These are phyloP conservation scores for Withania somnifera DNA, from an alignment of 305 asterid species.

Conservation along the genomic window DNA sequence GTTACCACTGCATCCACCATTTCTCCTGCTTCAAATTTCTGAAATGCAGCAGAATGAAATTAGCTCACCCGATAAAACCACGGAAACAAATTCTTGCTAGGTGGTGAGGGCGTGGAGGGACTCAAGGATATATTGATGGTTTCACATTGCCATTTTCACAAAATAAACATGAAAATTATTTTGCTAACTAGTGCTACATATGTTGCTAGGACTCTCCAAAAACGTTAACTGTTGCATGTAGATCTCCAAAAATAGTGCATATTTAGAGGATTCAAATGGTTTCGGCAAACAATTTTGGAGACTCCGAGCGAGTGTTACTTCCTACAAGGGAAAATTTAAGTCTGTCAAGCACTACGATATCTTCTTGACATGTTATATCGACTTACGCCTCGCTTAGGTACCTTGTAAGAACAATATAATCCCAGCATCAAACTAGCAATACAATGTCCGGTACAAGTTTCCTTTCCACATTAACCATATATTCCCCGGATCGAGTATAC, in stretches of 20 bases:
- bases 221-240: too few species aligned
- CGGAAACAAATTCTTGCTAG: not conserved
- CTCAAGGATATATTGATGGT: not conserved
- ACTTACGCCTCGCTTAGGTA: not conserved
- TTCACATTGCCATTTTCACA: not conserved
- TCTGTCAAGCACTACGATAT: not conserved
- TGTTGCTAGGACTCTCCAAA: too few species aligned
- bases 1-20: slow-evolving; percentile 28
- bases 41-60: not conserved
- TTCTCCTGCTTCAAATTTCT: not conserved
- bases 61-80: not conserved
- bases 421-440: not conserved
- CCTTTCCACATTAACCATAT: not conserved
- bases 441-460: not conserved
- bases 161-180: not conserved
- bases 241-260: too few species aligned
- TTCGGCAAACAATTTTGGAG: too few species aligned
- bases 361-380: not conserved
- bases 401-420: not conserved
- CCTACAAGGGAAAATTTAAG: not conserved
- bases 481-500: not conserved
- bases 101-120: not conserved
- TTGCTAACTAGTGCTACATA: too few species aligned
- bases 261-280: too few species aligned
- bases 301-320: not conserved